Evolutionary conservation across 2,329 filamentous ascomycete genomes (phyloP).

Genomic region (Neonectria sp.): DNA sequence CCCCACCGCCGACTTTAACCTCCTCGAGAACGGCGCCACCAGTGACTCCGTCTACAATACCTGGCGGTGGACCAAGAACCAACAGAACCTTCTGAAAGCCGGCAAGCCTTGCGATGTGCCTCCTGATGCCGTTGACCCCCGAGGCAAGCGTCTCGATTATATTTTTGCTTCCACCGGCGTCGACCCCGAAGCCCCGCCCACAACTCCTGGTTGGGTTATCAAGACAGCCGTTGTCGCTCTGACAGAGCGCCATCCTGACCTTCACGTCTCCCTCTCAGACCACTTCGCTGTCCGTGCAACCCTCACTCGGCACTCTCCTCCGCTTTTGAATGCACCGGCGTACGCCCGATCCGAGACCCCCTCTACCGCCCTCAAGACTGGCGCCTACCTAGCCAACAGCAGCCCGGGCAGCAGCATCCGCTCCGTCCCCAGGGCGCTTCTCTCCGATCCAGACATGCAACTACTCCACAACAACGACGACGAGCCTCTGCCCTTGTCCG

Average conservation of each 20-base stretch:
- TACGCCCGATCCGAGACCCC: constrained; percentile 38
- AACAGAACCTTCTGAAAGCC: constrained; percentile 77
- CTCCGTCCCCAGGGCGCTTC: constrained; percentile 38
- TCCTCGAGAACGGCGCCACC: constrained; percentile 86
- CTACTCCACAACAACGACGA: constrained; percentile 47
- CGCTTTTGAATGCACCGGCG: constrained; percentile 33
- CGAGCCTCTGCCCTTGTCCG: constrained; percentile 35
- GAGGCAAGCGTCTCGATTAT: constrained; percentile 93
- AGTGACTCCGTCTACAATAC: constrained; percentile 91
- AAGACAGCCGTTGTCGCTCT: constrained; percentile 82
- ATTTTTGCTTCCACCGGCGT: constrained; percentile 81
- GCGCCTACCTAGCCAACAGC: constrained; percentile 44
- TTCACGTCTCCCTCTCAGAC: constrained; percentile 91
- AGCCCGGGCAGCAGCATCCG: constrained; percentile 44
- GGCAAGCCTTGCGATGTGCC: constrained; percentile 72
- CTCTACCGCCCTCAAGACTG: constrained; percentile 45
- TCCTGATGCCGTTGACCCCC: constrained; percentile 76
- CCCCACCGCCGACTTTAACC: constrained; percentile 84
- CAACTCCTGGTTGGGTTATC: constrained; percentile 74
- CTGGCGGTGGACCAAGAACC: constrained; percentile 87
- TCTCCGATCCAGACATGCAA: constrained; percentile 51
- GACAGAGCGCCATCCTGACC: constrained; percentile 83
- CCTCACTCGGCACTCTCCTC: constrained; percentile 66
- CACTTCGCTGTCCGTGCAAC: constrained; percentile 94
- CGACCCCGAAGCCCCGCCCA: constrained; percentile 50